phyloP scores from a whole-genome alignment of 306 rosid genomes.

The Herpetospermum pedunculosum region DNA sequence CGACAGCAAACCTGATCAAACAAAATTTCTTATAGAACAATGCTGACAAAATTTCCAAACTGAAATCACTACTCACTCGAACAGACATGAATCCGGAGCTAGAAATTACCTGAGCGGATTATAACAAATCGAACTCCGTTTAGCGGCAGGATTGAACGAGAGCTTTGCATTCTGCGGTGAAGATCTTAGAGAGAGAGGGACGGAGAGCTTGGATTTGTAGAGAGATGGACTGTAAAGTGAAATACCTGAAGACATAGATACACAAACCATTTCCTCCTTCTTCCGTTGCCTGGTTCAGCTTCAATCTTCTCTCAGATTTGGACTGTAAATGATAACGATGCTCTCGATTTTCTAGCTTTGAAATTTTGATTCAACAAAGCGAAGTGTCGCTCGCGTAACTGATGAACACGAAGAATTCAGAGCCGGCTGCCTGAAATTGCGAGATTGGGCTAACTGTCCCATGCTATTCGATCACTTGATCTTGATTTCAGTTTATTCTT shows the following conservation, averaged over 20 bases:
- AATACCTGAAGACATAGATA: conserved; percentile 12
- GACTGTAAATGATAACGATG: neutral
- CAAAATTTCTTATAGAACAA: neutral
- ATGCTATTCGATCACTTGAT: no score
- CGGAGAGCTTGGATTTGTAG: conserved; percentile 6
- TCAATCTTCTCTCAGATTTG: neutral
- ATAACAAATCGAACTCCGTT: conserved; percentile 6
- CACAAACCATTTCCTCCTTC: conserved; percentile 18
- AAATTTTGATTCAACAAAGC: neutral
- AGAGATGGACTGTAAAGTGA: conserved; percentile 3
- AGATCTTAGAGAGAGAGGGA: conserved; percentile 12
- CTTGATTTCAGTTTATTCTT: no score
- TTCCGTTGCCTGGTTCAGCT: neutral
- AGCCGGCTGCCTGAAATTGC: no score
- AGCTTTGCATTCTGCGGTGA: conserved; percentile 10
- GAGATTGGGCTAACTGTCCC: no score
- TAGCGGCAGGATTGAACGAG: neutral
- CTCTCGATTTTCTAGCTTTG: neutral
- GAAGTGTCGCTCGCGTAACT: no score
- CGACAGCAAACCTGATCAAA: conserved; percentile 25
- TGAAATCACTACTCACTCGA: neutral
- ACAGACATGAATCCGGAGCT: neutral
- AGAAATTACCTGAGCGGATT: conserved; percentile 20
- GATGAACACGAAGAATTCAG: neutral
- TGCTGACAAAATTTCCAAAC: neutral